A percentile compares a stretch with the other conserved stretches of the same genome.
Conservation (phyloP, 495 filamentous ascomycete genomes). For the Immersiella caudata region DNA sequence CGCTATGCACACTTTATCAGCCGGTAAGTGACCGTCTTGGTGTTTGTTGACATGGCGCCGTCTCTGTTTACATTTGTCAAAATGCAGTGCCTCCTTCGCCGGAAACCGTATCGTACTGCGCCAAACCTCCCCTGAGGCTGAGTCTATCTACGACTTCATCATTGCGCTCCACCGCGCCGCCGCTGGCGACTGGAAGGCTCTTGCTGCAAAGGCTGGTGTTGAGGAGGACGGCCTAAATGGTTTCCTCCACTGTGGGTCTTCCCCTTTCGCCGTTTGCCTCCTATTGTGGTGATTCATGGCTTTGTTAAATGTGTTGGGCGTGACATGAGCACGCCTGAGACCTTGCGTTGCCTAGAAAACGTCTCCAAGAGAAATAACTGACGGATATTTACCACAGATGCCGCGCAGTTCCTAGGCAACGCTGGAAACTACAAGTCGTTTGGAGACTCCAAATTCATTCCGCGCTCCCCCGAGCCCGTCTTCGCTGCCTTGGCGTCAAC, state of each 20-base stretch:
- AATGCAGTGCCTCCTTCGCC: slow-evolving; percentile 73
- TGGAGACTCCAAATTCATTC: slow-evolving; percentile 93
- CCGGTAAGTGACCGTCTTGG: slow-evolving; percentile 55
- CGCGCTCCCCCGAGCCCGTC: slow-evolving; percentile 66
- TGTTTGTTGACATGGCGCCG: not conserved
- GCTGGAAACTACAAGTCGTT: slow-evolving; percentile 95
- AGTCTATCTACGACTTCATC: slow-evolving; percentile 90
- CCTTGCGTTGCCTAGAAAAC: too few species aligned
- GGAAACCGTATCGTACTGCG: slow-evolving; percentile 84
- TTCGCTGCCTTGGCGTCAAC: slow-evolving; percentile 72
- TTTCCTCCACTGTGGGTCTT: slow-evolving; percentile 89
- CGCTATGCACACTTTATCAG: slow-evolving; percentile 93
- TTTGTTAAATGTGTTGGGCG: too few species aligned
- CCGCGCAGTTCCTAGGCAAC: slow-evolving; percentile 88
- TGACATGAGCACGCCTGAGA: too few species aligned
- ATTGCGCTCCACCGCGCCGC: slow-evolving; percentile 72
- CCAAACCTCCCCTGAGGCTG: slow-evolving; percentile 88
- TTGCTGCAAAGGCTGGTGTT: slow-evolving; percentile 69
- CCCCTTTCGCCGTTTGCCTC: too few species aligned
- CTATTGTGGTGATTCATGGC: too few species aligned
- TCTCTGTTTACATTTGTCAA: slow-evolving; percentile 14
- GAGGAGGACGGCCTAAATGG: slow-evolving; percentile 67
- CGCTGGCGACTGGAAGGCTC: slow-evolving; percentile 75
- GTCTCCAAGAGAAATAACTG: too few species aligned
- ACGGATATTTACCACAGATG: too few species aligned